phyloP scores from a whole-genome alignment of 1,284 basidiomycete genomes.

The Ceratobasidium sp. region DNA sequence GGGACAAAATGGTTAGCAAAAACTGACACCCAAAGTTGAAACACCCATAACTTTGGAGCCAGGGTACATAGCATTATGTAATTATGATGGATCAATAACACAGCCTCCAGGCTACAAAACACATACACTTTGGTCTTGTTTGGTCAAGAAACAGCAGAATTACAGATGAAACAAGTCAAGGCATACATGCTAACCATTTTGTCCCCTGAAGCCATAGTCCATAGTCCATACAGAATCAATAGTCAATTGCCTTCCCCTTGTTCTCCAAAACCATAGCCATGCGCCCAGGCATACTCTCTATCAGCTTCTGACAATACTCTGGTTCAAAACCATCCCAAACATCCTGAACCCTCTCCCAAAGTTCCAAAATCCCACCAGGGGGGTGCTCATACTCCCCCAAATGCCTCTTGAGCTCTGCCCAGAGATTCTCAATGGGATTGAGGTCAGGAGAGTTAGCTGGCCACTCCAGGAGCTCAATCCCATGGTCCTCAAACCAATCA shows the following conservation, averaged over 20 bases:
- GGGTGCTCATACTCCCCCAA: slow-evolving; percentile 1
- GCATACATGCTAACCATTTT: neutral
- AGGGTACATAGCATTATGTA: too few relatives aligned
- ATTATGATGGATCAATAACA: neutral
- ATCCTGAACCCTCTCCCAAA: slow-evolving; percentile 26
- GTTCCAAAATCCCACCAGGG: neutral
- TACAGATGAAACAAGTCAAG: neutral
- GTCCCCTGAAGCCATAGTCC: neutral
- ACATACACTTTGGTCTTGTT: neutral
- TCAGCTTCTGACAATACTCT: slow-evolving; percentile 24
- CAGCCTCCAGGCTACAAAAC: slow-evolving; percentile 1
- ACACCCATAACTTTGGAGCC: too few relatives aligned
- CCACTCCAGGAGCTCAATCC: slow-evolving; percentile 44
- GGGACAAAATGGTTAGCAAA: too few relatives aligned
- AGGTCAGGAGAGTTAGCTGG: slow-evolving; percentile 45
- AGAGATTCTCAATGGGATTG: slow-evolving; percentile 46
- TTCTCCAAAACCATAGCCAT: slow-evolving; percentile 30
- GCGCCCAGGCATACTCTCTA: slow-evolving; percentile 30
- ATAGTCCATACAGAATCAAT: slow-evolving; percentile 25
- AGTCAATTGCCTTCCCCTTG: slow-evolving; percentile 10
- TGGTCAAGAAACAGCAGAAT: neutral
- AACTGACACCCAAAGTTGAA: too few relatives aligned
- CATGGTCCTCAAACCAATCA: slow-evolving; percentile 37
- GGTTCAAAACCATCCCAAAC: slow-evolving; percentile 10
- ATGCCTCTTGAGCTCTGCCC: slow-evolving; percentile 37